Evolutionary conservation across 768 basidiomycete species (phyloP), one percentile per base, ranked within the genome.

Genomic region (Exsudoporus frostii): DNA sequence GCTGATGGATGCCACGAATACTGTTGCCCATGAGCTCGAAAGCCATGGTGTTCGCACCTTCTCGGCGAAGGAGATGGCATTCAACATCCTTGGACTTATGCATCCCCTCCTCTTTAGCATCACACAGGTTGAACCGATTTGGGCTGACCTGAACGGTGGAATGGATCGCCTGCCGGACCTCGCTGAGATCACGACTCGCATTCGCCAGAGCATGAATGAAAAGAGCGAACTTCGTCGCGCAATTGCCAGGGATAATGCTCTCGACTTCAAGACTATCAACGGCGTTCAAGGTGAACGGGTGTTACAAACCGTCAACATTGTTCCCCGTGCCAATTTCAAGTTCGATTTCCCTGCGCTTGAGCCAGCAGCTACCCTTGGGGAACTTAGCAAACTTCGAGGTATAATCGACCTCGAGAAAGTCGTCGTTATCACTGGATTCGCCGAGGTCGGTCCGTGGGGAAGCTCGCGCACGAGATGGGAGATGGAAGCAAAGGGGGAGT

Each of bases 21-120:
- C 88, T 39, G 88, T 98, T 48, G 93, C 97, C 25, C 90, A 95
- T 53, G 92, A 93, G 49, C 80, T 99, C 39, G 97, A 99, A 75
- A 80, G 85, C 53, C 81, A 88, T 57, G 97, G 97, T 56, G 92
- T 97, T 53, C 85, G 97, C 59, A 99, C 97, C 2, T 99, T 98
- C 83, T 98, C 96, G 1, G 90, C 97, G 27, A 98, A 98, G 76
- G 97, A 99, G 74, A 99, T 98, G 97, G 95, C 97, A 0, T 99
- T 99, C 84, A 99, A 99, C 73, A 93, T 99, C 64, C 87, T 99
- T 50, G 96, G 97, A 55, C 81, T 99, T 45, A 98, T 99, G 96
- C 97, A 99, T 67, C 97, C 97, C 40, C 84, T 98, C 7, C 82
- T 99, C 48, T 98, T 98, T 84, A 97, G 96, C 72, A 96, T 99